Conservation (phyloP, 179 eudicot genomes). For the Silene coronaria region DNA sequence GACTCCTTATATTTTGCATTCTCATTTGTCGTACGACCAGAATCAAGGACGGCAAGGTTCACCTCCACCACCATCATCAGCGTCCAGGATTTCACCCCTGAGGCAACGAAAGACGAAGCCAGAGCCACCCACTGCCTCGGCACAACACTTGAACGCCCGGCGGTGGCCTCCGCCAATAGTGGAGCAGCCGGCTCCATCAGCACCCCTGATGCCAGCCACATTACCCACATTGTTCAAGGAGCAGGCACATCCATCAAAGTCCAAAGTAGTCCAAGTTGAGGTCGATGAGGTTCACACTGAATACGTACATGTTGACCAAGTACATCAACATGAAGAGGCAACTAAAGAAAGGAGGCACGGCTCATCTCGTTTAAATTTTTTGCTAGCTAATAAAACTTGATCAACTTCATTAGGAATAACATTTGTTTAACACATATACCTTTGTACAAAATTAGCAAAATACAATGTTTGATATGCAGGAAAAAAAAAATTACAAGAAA, state of each 20-base stretch:
- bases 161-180: constrained; percentile 15
- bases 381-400: constrained; percentile 29
- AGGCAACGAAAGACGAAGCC: constrained; percentile 13
- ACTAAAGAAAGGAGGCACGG: constrained; percentile 9
- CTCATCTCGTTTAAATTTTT: constrained; percentile 23
- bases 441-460: constrained; percentile 7
- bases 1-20: not conserved
- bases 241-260: constrained; percentile 28
- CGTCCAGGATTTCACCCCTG: constrained; percentile 13
- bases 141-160: constrained; percentile 6
- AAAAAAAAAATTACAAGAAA: too few relatives aligned
- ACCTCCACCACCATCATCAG: constrained; percentile 24
- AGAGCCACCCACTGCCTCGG: constrained; percentile 17
- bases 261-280: constrained; percentile 29
- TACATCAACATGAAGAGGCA: constrained; percentile 5
- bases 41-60: constrained; percentile 15
- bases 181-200: constrained; percentile 25
- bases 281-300: constrained; percentile 31
- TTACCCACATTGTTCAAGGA: constrained; percentile 22
- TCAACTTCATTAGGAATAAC: not conserved
- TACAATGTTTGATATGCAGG: too few relatives aligned
- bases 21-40: constrained; percentile 15
- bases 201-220: constrained; percentile 28
- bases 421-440: not conserved
- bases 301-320: constrained; percentile 24